Evolutionary conservation across 1,284 basidiomycete species (phyloP), one percentile per base, ranked within the genome.

Genomic region (Papiliotrema terrestris): DNA sequence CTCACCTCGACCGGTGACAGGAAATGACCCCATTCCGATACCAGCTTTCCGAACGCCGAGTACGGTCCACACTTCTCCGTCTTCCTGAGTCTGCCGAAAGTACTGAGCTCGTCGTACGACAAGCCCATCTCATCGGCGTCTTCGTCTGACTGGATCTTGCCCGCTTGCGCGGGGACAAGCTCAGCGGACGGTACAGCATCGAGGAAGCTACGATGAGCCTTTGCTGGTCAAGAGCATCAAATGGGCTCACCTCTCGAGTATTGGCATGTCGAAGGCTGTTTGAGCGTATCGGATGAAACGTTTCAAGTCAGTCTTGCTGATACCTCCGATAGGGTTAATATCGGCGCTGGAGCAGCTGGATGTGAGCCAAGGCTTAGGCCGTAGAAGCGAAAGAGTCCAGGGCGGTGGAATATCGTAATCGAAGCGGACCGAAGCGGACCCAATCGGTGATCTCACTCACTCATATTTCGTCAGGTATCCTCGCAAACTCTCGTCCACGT

Each of bases 391-490:
- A 20, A 25, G 20, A 23, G 19, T 35, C 14, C n/a, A n/a, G n/a
- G n/a, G n/a, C n/a, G n/a, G n/a, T n/a, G n/a, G n/a, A n/a, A n/a
- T n/a, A n/a, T n/a, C n/a, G n/a, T n/a, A n/a, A n/a, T n/a, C n/a
- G n/a, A n/a, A n/a, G n/a, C n/a, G n/a, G n/a, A n/a, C n/a, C n/a
- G n/a, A n/a, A n/a, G n/a, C n/a, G n/a, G n/a, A n/a, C n/a, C n/a
- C n/a, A n/a, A n/a, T n/a, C n/a, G n/a, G n/a, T n/a, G n/a, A n/a
- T n/a, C n/a, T n/a, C n/a, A 41, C 63, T 51, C 85, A 93, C 76
- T 99, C 96, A 73, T 98, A 98, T 79, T 98, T 98, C 1, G 96
- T 99, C 59, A 97, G 79, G 74, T 98, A 98, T 2, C 96, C 96
- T 56, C 96, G 85, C 56, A 98, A 81, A 77, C 91, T 94, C 79